These are phyloP conservation scores for Nicotiana tabacum DNA, from an alignment of 257 asterid species.

Conservation along the genomic window DNA sequence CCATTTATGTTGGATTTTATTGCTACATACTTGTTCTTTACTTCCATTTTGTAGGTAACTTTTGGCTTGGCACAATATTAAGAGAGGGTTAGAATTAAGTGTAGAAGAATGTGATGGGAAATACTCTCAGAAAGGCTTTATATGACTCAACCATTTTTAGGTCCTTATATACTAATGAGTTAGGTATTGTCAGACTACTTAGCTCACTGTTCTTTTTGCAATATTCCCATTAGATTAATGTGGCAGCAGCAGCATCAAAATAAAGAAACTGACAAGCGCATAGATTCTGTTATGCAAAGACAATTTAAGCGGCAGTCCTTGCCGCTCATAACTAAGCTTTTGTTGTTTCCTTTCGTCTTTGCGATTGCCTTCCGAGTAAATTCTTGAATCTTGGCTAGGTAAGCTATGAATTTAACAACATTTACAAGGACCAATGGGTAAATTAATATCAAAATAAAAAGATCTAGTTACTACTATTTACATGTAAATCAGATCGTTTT, in stretches of 20 bases:
- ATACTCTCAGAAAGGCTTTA: neutral
- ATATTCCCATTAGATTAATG: neutral
- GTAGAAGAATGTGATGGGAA: neutral
- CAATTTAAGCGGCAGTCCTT: neutral
- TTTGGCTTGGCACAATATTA: neutral
- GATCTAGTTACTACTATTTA: too few species aligned
- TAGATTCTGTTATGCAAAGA: neutral
- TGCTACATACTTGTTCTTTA: conserved; percentile 17
- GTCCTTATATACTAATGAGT: neutral
- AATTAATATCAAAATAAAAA: too few species aligned
- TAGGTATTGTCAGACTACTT: neutral
- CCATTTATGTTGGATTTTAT: conserved; percentile 26
- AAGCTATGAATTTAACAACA: too few species aligned
- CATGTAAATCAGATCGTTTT: too few species aligned
- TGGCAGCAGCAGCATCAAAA: neutral
- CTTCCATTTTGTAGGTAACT: conserved; percentile 13
- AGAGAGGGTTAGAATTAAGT: neutral
- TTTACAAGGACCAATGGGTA: too few species aligned
- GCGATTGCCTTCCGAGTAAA: too few species aligned
- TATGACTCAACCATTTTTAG: neutral
- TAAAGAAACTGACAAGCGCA: neutral
- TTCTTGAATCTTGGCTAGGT: too few species aligned
- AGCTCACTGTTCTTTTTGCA: too few species aligned
- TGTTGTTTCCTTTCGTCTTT: neutral
- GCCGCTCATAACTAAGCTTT: neutral